Percentiles rank a stretch among this genome's conserved stretches.
phyloP scores from a whole-genome alignment of 1,284 basidiomycete species.

The Porodaedalea pini region DNA sequence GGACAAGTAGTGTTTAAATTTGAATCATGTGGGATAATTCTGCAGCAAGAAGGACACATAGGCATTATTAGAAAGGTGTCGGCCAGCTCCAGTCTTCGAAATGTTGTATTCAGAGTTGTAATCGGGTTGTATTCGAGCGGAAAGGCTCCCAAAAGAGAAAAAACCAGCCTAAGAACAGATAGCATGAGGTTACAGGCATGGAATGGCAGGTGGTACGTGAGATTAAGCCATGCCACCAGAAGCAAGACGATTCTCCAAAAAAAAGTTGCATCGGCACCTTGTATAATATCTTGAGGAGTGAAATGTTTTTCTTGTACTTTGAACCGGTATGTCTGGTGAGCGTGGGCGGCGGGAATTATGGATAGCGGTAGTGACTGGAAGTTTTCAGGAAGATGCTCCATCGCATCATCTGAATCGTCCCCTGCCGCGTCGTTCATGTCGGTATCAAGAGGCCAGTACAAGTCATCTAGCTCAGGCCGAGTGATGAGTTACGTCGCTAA shows the following conservation, averaged over 20 bases:
- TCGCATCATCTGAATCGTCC: too few relatives aligned
- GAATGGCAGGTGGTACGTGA: slow-evolving; percentile 2
- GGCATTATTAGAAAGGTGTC: neutral
- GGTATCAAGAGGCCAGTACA: neutral
- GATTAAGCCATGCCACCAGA: neutral
- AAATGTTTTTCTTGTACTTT: neutral
- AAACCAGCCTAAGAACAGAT: slow-evolving; percentile 1
- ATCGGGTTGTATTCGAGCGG: neutral
- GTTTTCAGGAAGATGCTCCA: too few relatives aligned
- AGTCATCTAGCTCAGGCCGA: neutral
- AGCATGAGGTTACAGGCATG: slow-evolving; percentile 10
- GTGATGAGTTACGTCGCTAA: neutral
- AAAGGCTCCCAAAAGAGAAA: neutral
- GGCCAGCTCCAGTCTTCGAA: neutral
- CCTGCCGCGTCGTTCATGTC: neutral
- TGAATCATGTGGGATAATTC: neutral
- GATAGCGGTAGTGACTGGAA: neutral
- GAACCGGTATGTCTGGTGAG: neutral
- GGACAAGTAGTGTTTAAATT: neutral
- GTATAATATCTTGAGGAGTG: neutral
- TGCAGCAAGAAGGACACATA: neutral
- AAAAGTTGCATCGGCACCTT: neutral
- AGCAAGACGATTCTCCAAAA: neutral
- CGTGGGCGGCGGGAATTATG: neutral
- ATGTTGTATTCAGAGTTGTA: neutral